A percentile compares a stretch with the other conserved stretches of the same genome.
phyloP scores from a whole-genome alignment of 257 asterid genomes.

The Coffea eugenioides region DNA sequence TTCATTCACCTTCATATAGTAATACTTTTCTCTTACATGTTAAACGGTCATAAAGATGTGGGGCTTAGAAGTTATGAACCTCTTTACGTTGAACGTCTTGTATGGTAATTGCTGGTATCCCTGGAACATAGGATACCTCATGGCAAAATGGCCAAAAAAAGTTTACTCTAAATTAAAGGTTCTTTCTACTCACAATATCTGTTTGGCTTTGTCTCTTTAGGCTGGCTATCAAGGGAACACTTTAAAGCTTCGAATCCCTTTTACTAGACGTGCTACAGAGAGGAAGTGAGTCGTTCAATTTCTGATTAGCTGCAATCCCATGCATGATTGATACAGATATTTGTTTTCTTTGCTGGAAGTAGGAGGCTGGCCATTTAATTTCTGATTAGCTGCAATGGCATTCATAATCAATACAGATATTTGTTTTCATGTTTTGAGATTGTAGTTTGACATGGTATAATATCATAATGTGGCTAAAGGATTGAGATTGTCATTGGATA shows the following conservation, averaged over 20 bases:
- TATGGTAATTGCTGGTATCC: background rate
- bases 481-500: background rate
- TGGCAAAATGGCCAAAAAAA: background rate
- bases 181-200: background rate
- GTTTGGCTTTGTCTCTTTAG: slow-evolving; percentile 28
- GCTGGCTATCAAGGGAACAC: slow-evolving; percentile 68
- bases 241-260: slow-evolving; percentile 90
- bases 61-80: background rate
- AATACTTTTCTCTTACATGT: slow-evolving; percentile 3
- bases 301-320: slow-evolving; percentile 9
- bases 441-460: background rate
- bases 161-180: background rate
- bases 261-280: slow-evolving; percentile 72
- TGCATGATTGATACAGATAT: background rate
- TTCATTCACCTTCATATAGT: background rate
- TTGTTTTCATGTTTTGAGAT: background rate
- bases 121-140: background rate
- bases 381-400: background rate
- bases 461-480: background rate
- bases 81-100: background rate
- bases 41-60: background rate
- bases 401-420: background rate
- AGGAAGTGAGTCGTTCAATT: slow-evolving; percentile 65
- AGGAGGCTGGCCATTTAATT: too few species aligned
- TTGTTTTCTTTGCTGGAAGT: background rate